Base-by-base conservation (phyloP, 2,329 filamentous ascomycete genomes). In the Biscogniauxia sp. region DNA sequence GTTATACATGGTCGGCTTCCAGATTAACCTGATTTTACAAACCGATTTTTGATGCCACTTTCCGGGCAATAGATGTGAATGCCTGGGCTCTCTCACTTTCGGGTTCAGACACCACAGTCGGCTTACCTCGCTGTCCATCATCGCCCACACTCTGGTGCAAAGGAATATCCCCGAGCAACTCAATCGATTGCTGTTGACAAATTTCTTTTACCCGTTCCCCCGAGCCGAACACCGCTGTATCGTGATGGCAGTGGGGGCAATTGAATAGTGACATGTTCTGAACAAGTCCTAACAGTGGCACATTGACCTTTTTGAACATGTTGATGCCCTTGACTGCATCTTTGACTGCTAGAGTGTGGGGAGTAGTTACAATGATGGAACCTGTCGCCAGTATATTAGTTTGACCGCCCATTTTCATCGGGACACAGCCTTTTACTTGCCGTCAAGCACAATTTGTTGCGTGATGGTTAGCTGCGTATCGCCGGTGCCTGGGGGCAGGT, bases 381-480 rank as follows among this genome's bases (percentile, higher is more conserved):
- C 90, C 88, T 90, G 56, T 5, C 2, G 11, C 45, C 6, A 19
- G 11, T 2, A 6, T 28, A 55, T 69, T 41, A 71, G 61, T 49
- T 52, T n/a, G 7, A 13, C 25, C 32, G n/a, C 20, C 5, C 4
- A 19, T 23, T 17, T 17, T 53, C 3, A 26, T 17, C 5, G 37
- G 15, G 53, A 20, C 20, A 8, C 23, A 13, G 23, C 23, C 13
- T 28, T 17, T 17, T n/a, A 20, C 57, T 20, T 78, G 82, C 93
- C 94, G 68, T 96, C 91, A 2, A 99, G 80, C n/a, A 91, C 81
- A 11, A 99, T 83, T 77, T 97, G 94, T 75, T 99, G 95, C 17
- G 92, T 94, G 63, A 99, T 95, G n/a, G 92, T 97, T 66, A 99
- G 82, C 73, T 99, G 95, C 0, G 94, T 94, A 71, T 99, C 95